A percentile compares a stretch with the other conserved stretches of the same genome.
phyloP scores from a whole-genome alignment of 225 moss, liverwort and hornwort genomes.

The Lunularia cruciata region DNA sequence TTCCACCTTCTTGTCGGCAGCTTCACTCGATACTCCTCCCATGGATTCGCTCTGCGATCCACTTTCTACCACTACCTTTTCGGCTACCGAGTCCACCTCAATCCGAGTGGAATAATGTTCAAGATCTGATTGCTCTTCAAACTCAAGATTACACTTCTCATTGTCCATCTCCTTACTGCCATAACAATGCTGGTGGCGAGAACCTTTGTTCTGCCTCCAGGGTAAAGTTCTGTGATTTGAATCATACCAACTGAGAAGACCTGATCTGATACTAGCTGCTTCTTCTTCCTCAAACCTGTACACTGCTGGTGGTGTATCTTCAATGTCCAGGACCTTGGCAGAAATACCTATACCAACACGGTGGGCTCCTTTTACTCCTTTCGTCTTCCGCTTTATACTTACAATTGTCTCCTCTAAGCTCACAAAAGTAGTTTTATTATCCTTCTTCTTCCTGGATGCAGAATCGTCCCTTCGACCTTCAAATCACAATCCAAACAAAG shows the following conservation, averaged over 20 bases:
- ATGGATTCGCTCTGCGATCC: background rate
- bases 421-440: background rate
- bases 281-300: conserved; percentile 49
- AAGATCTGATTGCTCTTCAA: background rate
- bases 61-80: background rate
- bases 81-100: background rate
- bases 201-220: conserved; percentile 74
- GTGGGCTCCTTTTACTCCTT: background rate
- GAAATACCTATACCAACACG: background rate
- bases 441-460: background rate
- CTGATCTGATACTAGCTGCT: conserved; percentile 49
- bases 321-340: conserved; percentile 24
- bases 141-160: background rate
- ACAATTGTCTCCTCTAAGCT: background rate
- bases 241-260: conserved; percentile 86
- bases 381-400: background rate
- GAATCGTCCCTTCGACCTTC: background rate
- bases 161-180: background rate
- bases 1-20: background rate
- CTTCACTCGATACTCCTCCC: background rate
- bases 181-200: conserved; percentile 27
- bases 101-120: background rate
- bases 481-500: too few species aligned
- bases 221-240: conserved; percentile 71
- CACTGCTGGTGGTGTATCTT: conserved; percentile 28